Percentiles rank a stretch among this genome's conserved stretches.
phyloP scores from a whole-genome alignment of 2,329 filamentous ascomycete species.

The Lecanoromycetidae sp. region DNA sequence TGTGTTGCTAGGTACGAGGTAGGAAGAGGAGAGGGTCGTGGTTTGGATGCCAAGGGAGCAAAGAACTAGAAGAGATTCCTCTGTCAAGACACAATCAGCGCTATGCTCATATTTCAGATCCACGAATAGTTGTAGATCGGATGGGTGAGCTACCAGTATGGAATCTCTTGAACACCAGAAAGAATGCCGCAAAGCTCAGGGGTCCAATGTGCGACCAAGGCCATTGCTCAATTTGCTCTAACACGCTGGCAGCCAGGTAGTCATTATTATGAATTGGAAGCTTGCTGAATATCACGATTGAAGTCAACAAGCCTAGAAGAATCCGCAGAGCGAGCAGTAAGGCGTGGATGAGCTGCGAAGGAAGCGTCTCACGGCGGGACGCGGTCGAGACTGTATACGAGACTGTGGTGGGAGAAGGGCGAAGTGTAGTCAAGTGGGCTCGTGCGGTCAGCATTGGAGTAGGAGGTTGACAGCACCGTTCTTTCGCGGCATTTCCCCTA shows the following conservation, averaged over 20 bases:
- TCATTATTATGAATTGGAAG: not conserved
- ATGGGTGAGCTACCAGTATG: slow-evolving; percentile 17
- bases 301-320: slow-evolving; percentile 3
- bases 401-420: slow-evolving; percentile 76
- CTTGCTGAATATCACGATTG: not conserved
- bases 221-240: not conserved
- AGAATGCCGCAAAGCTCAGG: slow-evolving; percentile 5
- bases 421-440: slow-evolving; percentile 49
- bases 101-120: no score
- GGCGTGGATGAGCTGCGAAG: slow-evolving; percentile 34
- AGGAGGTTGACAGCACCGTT: not conserved
- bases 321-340: slow-evolving; percentile 28
- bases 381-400: slow-evolving; percentile 84
- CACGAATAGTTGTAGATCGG: slow-evolving; percentile 5
- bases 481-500: not conserved
- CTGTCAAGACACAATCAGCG: no score
- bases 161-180: slow-evolving; percentile 14
- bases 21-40: slow-evolving; percentile 55
- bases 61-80: slow-evolving; percentile 80
- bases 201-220: slow-evolving; percentile 8
- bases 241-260: not conserved
- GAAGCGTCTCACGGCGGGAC: slow-evolving; percentile 38
- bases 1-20: slow-evolving; percentile 50
- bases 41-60: slow-evolving; percentile 86
- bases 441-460: slow-evolving; percentile 48